Conservation (phyloP, 2,329 filamentous ascomycete species). For the Huntiella moniliformis region DNA sequence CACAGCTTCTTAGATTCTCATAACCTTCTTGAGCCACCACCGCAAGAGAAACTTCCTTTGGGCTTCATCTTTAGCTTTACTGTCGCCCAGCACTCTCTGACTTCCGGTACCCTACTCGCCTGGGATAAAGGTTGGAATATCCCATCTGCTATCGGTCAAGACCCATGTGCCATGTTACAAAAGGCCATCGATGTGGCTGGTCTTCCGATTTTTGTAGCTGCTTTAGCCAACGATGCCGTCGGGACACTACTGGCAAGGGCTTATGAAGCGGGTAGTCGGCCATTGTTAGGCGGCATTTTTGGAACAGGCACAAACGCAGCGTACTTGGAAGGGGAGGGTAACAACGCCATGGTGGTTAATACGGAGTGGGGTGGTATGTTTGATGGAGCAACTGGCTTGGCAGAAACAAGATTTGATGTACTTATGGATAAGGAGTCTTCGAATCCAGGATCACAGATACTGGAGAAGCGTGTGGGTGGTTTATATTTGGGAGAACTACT, state of each 20-base stretch:
- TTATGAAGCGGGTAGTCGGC: slow-evolving; percentile 55
- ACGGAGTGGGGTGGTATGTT: slow-evolving; percentile 62
- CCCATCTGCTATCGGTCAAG: slow-evolving; percentile 53
- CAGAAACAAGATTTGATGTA: slow-evolving; percentile 48
- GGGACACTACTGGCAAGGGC: slow-evolving; percentile 64
- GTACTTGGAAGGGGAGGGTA: slow-evolving; percentile 52
- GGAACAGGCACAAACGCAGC: slow-evolving; percentile 68
- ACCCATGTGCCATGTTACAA: slow-evolving; percentile 56
- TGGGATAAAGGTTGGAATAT: slow-evolving; percentile 76
- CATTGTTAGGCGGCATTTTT: slow-evolving; percentile 59
- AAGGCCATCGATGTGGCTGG: slow-evolving; percentile 49
- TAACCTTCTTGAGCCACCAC: neutral
- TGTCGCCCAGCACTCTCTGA: slow-evolving; percentile 51
- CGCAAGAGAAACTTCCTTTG: slow-evolving; percentile 12
- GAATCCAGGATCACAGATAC: slow-evolving; percentile 63
- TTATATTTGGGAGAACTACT: slow-evolving; percentile 68
- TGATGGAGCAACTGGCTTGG: slow-evolving; percentile 47
- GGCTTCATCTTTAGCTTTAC: slow-evolving; percentile 41
- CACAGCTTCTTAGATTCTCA: slow-evolving; percentile 37
- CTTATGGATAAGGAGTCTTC: slow-evolving; percentile 47
- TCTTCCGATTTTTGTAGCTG: slow-evolving; percentile 52
- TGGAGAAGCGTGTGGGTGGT: slow-evolving; percentile 66
- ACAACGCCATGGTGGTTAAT: slow-evolving; percentile 61
- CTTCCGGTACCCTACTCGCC: slow-evolving; percentile 50
- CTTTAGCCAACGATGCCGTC: slow-evolving; percentile 63